Conservation (phyloP, 2,329 filamentous ascomycete species). For the Beauveria sp. region DNA sequence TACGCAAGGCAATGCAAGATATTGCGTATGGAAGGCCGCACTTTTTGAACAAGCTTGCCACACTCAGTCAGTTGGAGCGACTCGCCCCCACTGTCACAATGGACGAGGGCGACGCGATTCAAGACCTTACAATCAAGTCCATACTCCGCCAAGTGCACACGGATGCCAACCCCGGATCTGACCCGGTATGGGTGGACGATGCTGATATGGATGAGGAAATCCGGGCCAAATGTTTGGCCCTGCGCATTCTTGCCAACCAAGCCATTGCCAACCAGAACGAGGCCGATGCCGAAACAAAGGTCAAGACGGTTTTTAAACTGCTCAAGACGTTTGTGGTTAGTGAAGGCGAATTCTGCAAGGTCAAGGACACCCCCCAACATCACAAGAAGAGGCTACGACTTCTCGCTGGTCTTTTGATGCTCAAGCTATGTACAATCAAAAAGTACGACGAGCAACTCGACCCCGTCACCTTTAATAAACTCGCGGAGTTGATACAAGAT, state of each 20-base stretch:
- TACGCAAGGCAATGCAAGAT: conserved; percentile 66
- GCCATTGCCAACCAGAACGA: conserved; percentile 54
- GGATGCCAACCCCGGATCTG: conserved; percentile 42
- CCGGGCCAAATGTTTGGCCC: conserved; percentile 71
- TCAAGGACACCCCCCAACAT: conserved; percentile 63
- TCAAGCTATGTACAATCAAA: conserved; percentile 77
- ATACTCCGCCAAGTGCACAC: conserved; percentile 65
- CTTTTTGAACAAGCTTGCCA: conserved; percentile 68
- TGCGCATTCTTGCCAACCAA: conserved; percentile 81
- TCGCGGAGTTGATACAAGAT: conserved; percentile 79
- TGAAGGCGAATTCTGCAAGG: conserved; percentile 73
- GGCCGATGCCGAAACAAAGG: conserved; percentile 48
- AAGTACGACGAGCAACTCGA: conserved; percentile 69
- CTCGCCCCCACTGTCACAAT: conserved; percentile 65
- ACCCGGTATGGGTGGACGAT: conserved; percentile 61
- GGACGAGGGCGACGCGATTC: conserved; percentile 67
- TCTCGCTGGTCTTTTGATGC: conserved; percentile 66
- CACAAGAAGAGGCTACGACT: conserved; percentile 79
- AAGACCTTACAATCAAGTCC: conserved; percentile 68
- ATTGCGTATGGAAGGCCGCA: conserved; percentile 66
- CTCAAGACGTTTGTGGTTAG: conserved; percentile 68
- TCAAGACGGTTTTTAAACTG: conserved; percentile 66
- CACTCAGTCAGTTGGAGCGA: conserved; percentile 68
- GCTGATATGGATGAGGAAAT: conserved; percentile 70
- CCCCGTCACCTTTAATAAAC: conserved; percentile 67